Percentiles rank a stretch among this genome's conserved stretches.
Evolutionary conservation across 2,329 filamentous ascomycete species (phyloP).

Genomic region (Mollisia scopiformis): DNA sequence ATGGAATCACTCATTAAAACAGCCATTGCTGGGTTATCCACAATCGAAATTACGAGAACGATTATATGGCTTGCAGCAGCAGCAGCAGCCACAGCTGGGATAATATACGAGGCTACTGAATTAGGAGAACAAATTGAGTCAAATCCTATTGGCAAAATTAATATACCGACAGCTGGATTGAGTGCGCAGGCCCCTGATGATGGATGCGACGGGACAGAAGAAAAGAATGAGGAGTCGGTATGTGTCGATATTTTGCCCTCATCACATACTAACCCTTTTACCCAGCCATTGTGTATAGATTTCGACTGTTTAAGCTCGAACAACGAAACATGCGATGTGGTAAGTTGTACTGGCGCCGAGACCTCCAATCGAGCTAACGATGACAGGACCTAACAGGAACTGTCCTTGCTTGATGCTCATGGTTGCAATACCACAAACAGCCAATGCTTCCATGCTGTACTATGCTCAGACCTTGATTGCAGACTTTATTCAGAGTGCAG

Average conservation of each 20-base stretch:
- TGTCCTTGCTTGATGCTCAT: neutral
- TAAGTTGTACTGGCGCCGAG: neutral
- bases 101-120: too few species aligned
- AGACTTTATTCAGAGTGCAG: neutral
- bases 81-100: too few species aligned
- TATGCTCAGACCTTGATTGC: neutral
- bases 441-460: neutral
- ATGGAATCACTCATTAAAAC: too few species aligned
- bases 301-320: neutral
- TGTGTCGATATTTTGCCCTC: neutral
- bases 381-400: neutral
- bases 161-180: too few species aligned
- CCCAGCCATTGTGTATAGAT: constrained; percentile 1
- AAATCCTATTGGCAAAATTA: too few species aligned
- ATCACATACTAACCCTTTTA: too few species aligned
- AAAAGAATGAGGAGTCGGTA: neutral
- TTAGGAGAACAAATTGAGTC: too few species aligned
- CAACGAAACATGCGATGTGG: neutral
- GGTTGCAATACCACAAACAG: neutral
- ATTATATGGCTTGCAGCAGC: too few species aligned
- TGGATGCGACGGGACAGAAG: neutral
- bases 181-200: neutral
- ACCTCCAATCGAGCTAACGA: neutral
- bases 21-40: too few species aligned
- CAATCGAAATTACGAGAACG: too few species aligned